phyloP scores from a whole-genome alignment of 805 yeast genomes.

The Grigorovia jiainica region DNA sequence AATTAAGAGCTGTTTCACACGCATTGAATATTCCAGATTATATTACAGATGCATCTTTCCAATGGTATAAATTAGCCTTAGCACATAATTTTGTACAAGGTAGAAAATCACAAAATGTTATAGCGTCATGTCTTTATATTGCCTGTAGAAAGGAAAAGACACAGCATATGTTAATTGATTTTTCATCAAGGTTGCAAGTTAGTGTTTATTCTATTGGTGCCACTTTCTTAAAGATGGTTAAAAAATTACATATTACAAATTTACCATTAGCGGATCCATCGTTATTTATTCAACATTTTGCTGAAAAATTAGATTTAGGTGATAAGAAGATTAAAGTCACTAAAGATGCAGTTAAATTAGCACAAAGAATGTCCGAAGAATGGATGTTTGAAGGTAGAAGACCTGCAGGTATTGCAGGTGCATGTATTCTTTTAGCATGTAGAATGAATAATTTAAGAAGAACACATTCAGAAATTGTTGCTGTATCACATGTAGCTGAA shows the following conservation, averaged over 20 bases:
- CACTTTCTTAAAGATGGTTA: constrained; percentile 88
- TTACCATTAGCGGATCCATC: constrained; percentile 93
- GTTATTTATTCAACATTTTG: constrained; percentile 86
- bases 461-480: constrained; percentile 87
- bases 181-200: constrained; percentile 79
- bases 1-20: constrained; percentile 70
- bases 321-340: constrained; percentile 63
- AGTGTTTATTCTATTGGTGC: constrained; percentile 94
- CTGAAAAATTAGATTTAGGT: constrained; percentile 78
- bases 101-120: constrained; percentile 88
- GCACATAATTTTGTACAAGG: constrained; percentile 92
- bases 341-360: constrained; percentile 77
- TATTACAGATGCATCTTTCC: constrained; percentile 76
- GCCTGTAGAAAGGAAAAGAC: constrained; percentile 90
- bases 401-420: constrained; percentile 98
- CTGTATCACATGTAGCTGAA: constrained; percentile 91
- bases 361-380: constrained; percentile 84
- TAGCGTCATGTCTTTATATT: constrained; percentile 88
- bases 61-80: constrained; percentile 83
- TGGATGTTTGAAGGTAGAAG: constrained; percentile 96
- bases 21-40: constrained; percentile 75
- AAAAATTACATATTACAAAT: constrained; percentile 62
- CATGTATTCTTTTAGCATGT: constrained; percentile 85
- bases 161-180: constrained; percentile 92
- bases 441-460: constrained; percentile 93